Evolutionary conservation across 2,329 filamentous ascomycete species (phyloP).

Genomic region (Trichothecium roseum): DNA sequence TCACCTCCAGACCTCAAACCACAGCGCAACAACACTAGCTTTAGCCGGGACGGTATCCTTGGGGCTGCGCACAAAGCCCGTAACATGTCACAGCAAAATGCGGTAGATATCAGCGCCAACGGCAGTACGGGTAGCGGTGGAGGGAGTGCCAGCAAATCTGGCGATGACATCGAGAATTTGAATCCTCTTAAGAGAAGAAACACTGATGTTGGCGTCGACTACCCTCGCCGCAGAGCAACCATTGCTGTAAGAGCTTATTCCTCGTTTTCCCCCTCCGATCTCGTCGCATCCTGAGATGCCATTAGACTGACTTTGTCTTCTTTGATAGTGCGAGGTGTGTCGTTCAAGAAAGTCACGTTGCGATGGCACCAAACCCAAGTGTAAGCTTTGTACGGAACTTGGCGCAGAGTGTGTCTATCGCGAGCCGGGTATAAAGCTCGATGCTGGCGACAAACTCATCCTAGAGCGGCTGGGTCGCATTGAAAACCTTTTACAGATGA

Average conservation of each 20-base stretch:
- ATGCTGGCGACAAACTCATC: constrained; percentile 79
- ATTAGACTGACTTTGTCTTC: not conserved
- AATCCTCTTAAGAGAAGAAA: constrained; percentile 53
- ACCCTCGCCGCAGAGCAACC: constrained; percentile 52
- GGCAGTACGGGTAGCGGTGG: constrained; percentile 30
- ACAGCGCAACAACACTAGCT: constrained; percentile 27
- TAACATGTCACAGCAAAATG: constrained; percentile 45
- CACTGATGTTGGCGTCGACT: constrained; percentile 51
- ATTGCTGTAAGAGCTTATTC: constrained; percentile 45
- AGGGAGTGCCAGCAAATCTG: too few species aligned
- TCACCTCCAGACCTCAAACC: constrained; percentile 39
- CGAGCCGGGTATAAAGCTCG: constrained; percentile 77
- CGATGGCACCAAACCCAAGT: constrained; percentile 72
- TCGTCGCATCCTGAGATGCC: not conserved
- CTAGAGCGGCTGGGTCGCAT: constrained; percentile 69
- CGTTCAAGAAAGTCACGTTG: constrained; percentile 71
- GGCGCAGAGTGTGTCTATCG: constrained; percentile 77
- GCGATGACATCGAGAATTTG: constrained; percentile 39
- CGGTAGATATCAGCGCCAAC: constrained; percentile 35
- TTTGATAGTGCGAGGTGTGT: constrained; percentile 63
- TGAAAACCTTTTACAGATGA: constrained; percentile 68
- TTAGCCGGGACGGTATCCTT: constrained; percentile 45
- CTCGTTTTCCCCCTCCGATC: not conserved
- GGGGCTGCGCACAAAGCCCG: constrained; percentile 42
- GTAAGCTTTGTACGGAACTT: constrained; percentile 72